Conservation (phyloP, 257 asterid genomes). For the Anisodus acutangulus region DNA sequence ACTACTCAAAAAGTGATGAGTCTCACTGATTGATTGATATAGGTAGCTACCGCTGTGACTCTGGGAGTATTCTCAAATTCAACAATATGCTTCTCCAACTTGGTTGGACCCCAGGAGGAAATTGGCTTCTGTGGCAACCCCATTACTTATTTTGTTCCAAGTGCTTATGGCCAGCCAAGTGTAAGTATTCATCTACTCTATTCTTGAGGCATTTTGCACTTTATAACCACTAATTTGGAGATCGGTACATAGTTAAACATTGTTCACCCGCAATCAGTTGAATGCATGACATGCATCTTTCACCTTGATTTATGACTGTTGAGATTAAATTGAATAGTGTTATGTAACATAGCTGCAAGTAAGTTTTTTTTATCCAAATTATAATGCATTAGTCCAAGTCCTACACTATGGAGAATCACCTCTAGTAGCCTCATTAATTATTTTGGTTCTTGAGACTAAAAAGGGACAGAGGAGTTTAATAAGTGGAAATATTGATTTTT, state of each 20-base stretch:
- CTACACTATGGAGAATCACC: not conserved
- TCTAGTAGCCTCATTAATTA: not conserved
- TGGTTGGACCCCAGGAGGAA: slow-evolving; percentile 37
- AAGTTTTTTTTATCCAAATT: no score
- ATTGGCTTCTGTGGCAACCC: slow-evolving; percentile 32
- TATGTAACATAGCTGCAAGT: no score
- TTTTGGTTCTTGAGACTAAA: not conserved
- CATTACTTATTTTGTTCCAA: slow-evolving; percentile 30
- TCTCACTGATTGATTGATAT: not conserved
- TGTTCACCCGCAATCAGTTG: no score
- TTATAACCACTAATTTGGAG: not conserved
- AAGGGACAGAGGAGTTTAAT: not conserved
- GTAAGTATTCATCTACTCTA: slow-evolving; percentile 26
- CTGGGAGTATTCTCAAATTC: slow-evolving; percentile 2
- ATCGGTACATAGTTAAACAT: not conserved
- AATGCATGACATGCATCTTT: no score
- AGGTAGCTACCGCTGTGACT: slow-evolving; percentile 3
- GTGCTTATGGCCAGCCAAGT: slow-evolving; percentile 31
- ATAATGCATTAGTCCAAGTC: not conserved
- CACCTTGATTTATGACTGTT: no score
- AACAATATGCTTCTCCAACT: slow-evolving; percentile 33
- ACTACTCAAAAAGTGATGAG: not conserved
- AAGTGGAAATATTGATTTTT: not conserved
- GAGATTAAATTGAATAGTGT: not conserved
- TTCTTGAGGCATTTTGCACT: not conserved